Evolutionary conservation across 805 yeast genomes (phyloP).

Genomic region (Cyberlindnera meyerae): DNA sequence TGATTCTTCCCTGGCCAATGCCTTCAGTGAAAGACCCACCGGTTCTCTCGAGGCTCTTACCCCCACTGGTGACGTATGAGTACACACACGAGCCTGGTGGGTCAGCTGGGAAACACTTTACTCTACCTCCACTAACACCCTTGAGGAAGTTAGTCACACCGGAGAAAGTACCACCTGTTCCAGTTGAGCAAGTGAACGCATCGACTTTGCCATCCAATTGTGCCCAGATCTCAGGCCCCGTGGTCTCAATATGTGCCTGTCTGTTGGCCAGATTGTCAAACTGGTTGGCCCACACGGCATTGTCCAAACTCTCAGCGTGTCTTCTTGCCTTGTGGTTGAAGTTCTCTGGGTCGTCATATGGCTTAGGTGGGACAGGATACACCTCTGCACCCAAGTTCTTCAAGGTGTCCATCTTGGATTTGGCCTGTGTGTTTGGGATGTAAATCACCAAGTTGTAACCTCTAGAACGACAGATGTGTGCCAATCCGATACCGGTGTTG

Average conservation of each 20-base stretch:
- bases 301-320: slow-evolving; percentile 69
- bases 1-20: slow-evolving; percentile 92
- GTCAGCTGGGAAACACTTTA: slow-evolving; percentile 73
- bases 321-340: slow-evolving; percentile 84
- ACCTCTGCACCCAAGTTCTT: slow-evolving; percentile 81
- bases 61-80: slow-evolving; percentile 68
- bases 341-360: slow-evolving; percentile 75
- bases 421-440: slow-evolving; percentile 89
- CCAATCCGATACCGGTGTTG: slow-evolving; percentile 91
- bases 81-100: slow-evolving; percentile 91
- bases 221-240: slow-evolving; percentile 91
- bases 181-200: slow-evolving; percentile 87
- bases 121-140: slow-evolving; percentile 54
- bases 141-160: slow-evolving; percentile 80
- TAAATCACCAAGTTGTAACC: slow-evolving; percentile 84
- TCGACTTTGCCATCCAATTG: slow-evolving; percentile 75
- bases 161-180: slow-evolving; percentile 91
- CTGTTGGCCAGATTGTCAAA: slow-evolving; percentile 86
- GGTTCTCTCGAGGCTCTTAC: slow-evolving; percentile 59
- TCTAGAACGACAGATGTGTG: slow-evolving; percentile 71
- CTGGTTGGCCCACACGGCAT: slow-evolving; percentile 92
- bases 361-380: slow-evolving; percentile 82
- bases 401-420: slow-evolving; percentile 70
- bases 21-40: slow-evolving; percentile 95
- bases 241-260: slow-evolving; percentile 81